phyloP scores from a whole-genome alignment of 2,329 filamentous ascomycete genomes.

The Hymenotorrendiella dingleyae region DNA sequence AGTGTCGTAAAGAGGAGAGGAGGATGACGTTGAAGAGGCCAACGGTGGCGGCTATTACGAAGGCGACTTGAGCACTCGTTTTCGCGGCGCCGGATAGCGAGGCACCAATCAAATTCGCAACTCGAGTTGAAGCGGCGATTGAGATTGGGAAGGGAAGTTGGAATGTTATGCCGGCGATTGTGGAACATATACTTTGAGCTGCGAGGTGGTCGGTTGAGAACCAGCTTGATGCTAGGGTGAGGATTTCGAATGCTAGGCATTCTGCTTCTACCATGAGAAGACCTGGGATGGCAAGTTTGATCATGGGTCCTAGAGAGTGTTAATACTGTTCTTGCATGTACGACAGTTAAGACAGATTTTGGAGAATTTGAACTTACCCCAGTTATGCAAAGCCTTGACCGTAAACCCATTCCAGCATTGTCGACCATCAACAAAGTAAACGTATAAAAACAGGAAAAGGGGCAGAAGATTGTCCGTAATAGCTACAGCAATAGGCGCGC shows the following conservation, averaged over 20 bases:
- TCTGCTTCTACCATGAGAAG: constrained; percentile 94
- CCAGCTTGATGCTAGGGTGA: constrained; percentile 76
- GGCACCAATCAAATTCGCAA: constrained; percentile 89
- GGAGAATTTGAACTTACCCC: constrained; percentile 38
- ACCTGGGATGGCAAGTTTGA: constrained; percentile 79
- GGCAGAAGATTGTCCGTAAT: constrained; percentile 73
- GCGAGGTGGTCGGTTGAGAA: constrained; percentile 76
- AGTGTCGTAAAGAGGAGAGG: constrained; percentile 60
- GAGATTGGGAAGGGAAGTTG: constrained; percentile 89
- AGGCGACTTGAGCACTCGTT: constrained; percentile 68
- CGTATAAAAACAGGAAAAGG: constrained; percentile 66
- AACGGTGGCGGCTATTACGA: constrained; percentile 61
- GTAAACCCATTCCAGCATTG: constrained; percentile 80
- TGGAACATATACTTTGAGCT: constrained; percentile 80
- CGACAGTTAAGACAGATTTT: too few species aligned
- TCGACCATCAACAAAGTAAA: constrained; percentile 62
- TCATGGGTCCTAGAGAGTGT: constrained; percentile 57
- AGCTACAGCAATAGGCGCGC: constrained; percentile 71
- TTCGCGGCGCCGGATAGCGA: constrained; percentile 75
- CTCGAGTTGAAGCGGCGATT: constrained; percentile 80
- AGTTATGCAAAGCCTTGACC: constrained; percentile 64
- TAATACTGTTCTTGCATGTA: constrained; percentile 8
- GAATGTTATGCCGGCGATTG: constrained; percentile 73
- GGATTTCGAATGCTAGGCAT: constrained; percentile 85
- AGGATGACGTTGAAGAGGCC: constrained; percentile 73